These are phyloP conservation scores for Litsea cubeba DNA, from an alignment of 164 flowering plant genomes.

Conservation along the genomic window DNA sequence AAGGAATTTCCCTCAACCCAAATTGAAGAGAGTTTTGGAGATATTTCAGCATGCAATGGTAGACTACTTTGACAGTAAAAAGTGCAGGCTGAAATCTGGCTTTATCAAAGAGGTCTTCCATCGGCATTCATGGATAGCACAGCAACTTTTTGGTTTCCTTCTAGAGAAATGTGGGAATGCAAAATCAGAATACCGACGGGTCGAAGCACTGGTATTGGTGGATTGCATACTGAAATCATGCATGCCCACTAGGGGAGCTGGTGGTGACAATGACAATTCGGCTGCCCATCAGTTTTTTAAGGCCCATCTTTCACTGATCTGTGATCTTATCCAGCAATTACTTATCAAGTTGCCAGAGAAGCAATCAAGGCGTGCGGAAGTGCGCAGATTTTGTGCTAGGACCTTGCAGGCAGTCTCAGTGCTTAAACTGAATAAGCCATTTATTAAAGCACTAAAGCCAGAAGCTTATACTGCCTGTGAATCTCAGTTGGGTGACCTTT, in stretches of 20 bases:
- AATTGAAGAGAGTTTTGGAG: slow-evolving; percentile 41
- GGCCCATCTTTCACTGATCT: slow-evolving; percentile 33
- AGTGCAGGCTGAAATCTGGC: slow-evolving; percentile 60
- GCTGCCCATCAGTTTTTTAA: slow-evolving; percentile 30
- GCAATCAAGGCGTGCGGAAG: slow-evolving; percentile 56
- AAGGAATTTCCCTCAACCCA: slow-evolving; percentile 35
- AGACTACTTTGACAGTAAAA: slow-evolving; percentile 63
- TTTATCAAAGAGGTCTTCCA: slow-evolving; percentile 74
- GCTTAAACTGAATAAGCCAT: slow-evolving; percentile 38
- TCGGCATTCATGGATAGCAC: slow-evolving; percentile 76
- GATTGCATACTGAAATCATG: slow-evolving; percentile 46
- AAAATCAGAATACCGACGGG: slow-evolving; percentile 59
- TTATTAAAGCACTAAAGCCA: slow-evolving; percentile 45
- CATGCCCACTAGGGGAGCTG: slow-evolving; percentile 22
- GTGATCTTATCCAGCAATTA: slow-evolving; percentile 43
- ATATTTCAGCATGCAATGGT: slow-evolving; percentile 37
- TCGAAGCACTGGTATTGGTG: slow-evolving; percentile 70
- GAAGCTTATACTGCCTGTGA: slow-evolving; percentile 62
- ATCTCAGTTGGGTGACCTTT: slow-evolving; percentile 53
- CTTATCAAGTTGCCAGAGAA: slow-evolving; percentile 62
- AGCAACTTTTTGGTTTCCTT: slow-evolving; percentile 49
- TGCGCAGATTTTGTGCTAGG: slow-evolving; percentile 55
- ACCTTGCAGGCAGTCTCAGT: slow-evolving; percentile 42
- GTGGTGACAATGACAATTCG: slow-evolving; percentile 17
- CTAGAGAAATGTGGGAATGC: slow-evolving; percentile 58